Base-by-base conservation (phyloP, 2,329 filamentous ascomycete genomes). In the Aschersonia sp. region DNA sequence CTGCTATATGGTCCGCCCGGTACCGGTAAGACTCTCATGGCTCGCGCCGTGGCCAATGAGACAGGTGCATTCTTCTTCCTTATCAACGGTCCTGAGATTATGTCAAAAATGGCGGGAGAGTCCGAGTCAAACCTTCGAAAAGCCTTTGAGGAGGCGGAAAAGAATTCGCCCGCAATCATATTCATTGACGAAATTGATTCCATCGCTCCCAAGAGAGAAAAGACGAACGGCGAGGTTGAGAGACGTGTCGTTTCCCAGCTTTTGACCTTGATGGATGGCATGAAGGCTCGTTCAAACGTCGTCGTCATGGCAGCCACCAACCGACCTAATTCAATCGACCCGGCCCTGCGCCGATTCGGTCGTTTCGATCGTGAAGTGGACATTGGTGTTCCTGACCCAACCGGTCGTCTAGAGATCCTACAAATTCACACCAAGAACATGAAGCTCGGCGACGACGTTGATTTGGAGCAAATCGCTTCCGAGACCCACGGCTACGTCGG, bases 371-470 rank as follows among this genome's bases (percentile, higher is more conserved):
- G 92, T 66, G 92, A 97, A 69, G 90, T 98, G 55, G 92, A 98
- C 63, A 96, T 98, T 62, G 89, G 90, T 61, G 94, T 97, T 56
- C 92, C 92, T 47, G 92, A 97, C 71, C 92, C 92, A 46, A 97
- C 90, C 59, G 92, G 92, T 54, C 92, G 92, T 78, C 85, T 98
- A 39, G 92, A 98, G 77, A 97, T 98, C 62, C 82, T 98, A 52
- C 87, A 94, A 69, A 98, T 98, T 57, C 92, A 98, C 78, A 98
- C 92, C 68, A 98, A 98, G 84, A 98, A 98, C 79, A 98, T 98
- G 92, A 98, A 98, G 77, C 80, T 98, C 52, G 88, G 71, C 51
- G 92, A 97, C 50, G 92, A 97, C 58, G 92, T 98, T 52, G 92
- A 98, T 61, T 79, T 98, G 43, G 90, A 96, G 74, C 83, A 88